Evolutionary conservation across 805 yeast genomes (phyloP).

Genomic region (Yamadazyma tumulicola): DNA sequence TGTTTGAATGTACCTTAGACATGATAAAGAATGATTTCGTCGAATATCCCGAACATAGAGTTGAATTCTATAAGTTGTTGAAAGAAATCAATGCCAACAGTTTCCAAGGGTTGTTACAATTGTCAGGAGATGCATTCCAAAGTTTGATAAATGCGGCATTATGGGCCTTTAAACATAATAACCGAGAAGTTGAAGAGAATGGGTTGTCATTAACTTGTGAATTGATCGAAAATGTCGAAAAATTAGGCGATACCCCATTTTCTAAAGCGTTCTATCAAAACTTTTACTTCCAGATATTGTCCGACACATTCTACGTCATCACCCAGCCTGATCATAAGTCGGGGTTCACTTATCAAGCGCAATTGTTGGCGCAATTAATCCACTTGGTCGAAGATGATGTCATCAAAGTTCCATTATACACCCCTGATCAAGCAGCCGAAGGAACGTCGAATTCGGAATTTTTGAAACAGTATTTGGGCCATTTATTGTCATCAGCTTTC

Average conservation of each 20-base stretch:
- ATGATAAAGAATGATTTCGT: conserved; percentile 96
- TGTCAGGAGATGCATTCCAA: conserved; percentile 91
- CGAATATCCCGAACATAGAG: conserved; percentile 97
- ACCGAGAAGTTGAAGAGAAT: conserved; percentile 91
- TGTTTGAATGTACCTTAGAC: conserved; percentile 88
- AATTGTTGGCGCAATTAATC: conserved; percentile 77
- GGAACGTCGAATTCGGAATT: conserved; percentile 82
- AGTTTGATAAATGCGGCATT: conserved; percentile 88
- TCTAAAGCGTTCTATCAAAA: conserved; percentile 84
- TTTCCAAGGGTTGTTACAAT: conserved; percentile 79
- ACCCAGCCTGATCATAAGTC: conserved; percentile 98
- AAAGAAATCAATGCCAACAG: conserved; percentile 83
- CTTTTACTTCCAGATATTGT: conserved; percentile 82
- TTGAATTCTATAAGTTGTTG: conserved; percentile 87
- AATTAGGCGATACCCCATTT: conserved; percentile 65
- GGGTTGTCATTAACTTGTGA: conserved; percentile 85
- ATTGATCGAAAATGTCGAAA: conserved; percentile 78
- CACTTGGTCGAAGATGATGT: conserved; percentile 75
- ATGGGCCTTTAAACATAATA: conserved; percentile 98
- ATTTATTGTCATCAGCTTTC: conserved; percentile 83
- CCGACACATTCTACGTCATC: conserved; percentile 88
- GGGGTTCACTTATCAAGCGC: conserved; percentile 86
- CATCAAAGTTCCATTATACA: conserved; percentile 74
- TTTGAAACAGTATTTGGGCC: conserved; percentile 75
- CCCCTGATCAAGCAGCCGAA: conserved; percentile 73